Conservation (phyloP, 2,329 filamentous ascomycete genomes). For the Xylaria hypoxylon region DNA sequence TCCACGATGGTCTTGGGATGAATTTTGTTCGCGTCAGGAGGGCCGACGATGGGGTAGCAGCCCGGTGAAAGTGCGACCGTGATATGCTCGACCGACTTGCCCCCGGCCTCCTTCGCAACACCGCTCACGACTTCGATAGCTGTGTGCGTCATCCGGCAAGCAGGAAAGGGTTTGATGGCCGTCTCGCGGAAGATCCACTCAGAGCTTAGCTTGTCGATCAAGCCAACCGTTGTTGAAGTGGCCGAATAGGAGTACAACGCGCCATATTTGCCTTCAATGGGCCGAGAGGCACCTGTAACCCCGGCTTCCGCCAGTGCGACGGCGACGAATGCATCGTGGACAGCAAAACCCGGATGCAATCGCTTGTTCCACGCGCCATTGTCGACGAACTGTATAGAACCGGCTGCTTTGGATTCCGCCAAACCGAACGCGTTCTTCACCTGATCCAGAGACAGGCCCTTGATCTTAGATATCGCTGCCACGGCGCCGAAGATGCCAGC, state of each 20-base stretch:
- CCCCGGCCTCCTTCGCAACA: constrained; percentile 30
- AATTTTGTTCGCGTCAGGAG: constrained; percentile 42
- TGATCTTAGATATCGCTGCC: constrained; percentile 44
- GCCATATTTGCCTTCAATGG: constrained; percentile 46
- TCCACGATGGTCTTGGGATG: constrained; percentile 47
- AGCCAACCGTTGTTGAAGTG: constrained; percentile 32
- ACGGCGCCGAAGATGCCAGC: constrained; percentile 48
- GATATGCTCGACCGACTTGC: constrained; percentile 36
- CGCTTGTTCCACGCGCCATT: constrained; percentile 50
- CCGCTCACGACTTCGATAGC: constrained; percentile 46
- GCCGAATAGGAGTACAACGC: constrained; percentile 43
- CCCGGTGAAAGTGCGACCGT: constrained; percentile 41
- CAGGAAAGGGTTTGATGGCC: constrained; percentile 46
- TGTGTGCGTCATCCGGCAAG: constrained; percentile 47
- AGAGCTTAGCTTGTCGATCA: constrained; percentile 39
- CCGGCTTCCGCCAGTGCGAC: constrained; percentile 45
- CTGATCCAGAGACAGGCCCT: constrained; percentile 36
- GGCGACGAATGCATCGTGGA: constrained; percentile 47
- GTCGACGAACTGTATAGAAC: constrained; percentile 50
- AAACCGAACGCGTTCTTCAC: constrained; percentile 45
- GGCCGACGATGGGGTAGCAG: constrained; percentile 43
- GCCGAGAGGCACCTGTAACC: constrained; percentile 42
- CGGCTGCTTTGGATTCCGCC: constrained; percentile 45
- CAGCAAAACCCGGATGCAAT: constrained; percentile 48
- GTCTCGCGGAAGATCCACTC: constrained; percentile 45